Evolutionary conservation across 176 grass and related monocot genomes (phyloP), one percentile per base, ranked within the genome.

Genomic region (Poa annua): DNA sequence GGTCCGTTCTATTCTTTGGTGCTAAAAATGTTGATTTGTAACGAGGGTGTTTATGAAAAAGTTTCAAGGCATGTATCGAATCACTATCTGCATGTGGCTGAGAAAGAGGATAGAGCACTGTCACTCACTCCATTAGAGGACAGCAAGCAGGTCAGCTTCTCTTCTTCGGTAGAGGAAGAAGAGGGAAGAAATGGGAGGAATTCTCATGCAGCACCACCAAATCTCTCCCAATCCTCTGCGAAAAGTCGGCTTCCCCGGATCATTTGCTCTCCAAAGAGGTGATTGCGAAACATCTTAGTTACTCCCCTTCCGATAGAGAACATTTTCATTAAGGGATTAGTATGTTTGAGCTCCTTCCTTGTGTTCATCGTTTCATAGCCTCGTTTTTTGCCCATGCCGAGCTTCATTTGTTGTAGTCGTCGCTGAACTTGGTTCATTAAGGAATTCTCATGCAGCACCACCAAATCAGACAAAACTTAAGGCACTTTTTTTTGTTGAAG

Each of bases 391-490:
- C 11, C 22, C 11, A 14, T 6, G 2, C 25, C 12, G 32, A 63
- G 25, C 60, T 63, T 63, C 1, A 15, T 71, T 76, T 61, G 76
- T 10, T 74, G 76, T 45, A 71, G n/a, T 71, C 42, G 60, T 51
- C 3, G 76, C 81, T 90, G 85, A 90, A 86, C 72, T 87, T 76
- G 67, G 41, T 69, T 44, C n/a, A n/a, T n/a, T n/a, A n/a, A n/a
- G n/a, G n/a, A n/a, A n/a, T n/a, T n/a, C n/a, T n/a, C n/a, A n/a
- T n/a, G n/a, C n/a, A n/a, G n/a, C n/a, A n/a, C n/a, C n/a, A n/a
- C n/a, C n/a, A n/a, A 3, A 15, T 6, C 24, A 60, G 55, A 41
- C 11, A 80, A 63, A 11, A 61, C 33, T 5, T 25, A 53, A 17
- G n/a, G 19, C 17, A 5, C 8, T 68, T 3, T 36, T 25, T 81